Evolutionary conservation across 495 filamentous ascomycete species (phyloP).

Genomic region (Neurospora sp.): DNA sequence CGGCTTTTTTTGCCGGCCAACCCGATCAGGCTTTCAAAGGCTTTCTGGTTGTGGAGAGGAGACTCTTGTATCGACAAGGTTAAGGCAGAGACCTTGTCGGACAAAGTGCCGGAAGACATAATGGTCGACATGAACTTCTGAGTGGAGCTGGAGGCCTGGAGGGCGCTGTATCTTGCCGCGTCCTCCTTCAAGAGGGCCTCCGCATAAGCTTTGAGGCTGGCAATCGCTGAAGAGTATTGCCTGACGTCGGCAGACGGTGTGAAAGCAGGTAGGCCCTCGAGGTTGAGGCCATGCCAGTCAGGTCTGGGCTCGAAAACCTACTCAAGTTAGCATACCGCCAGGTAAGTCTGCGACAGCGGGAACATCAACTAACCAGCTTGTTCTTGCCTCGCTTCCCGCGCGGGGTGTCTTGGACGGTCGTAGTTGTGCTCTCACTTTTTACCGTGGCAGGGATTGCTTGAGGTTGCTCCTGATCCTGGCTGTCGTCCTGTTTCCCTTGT

Average conservation of each 20-base stretch:
- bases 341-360: neutral
- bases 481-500: conserved; percentile 16
- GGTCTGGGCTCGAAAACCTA: conserved; percentile 67
- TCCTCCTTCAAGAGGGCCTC: conserved; percentile 66
- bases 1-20: conserved; percentile 84
- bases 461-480: conserved; percentile 12
- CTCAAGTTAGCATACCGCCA: neutral
- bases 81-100: conserved; percentile 91
- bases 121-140: conserved; percentile 92
- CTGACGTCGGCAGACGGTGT: conserved; percentile 33
- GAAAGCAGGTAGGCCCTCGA: conserved; percentile 45
- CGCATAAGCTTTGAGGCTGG: conserved; percentile 67
- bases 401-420: conserved; percentile 13
- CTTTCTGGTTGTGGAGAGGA: conserved; percentile 81
- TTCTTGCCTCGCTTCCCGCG: conserved; percentile 17
- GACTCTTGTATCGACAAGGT: conserved; percentile 93
- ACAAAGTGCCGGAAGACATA: conserved; percentile 91
- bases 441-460: conserved; percentile 6
- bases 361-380: conserved; percentile 28
- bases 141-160: conserved; percentile 55
- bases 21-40: conserved; percentile 69
- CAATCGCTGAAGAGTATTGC: conserved; percentile 48
- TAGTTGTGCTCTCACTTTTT: conserved; percentile 13
- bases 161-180: conserved; percentile 47
- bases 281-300: conserved; percentile 70